Percentiles rank a stretch among this genome's conserved stretches.
Evolutionary conservation across 108 stramenopile species (phyloP).

Genomic region (Nitzschia inconspicua): DNA sequence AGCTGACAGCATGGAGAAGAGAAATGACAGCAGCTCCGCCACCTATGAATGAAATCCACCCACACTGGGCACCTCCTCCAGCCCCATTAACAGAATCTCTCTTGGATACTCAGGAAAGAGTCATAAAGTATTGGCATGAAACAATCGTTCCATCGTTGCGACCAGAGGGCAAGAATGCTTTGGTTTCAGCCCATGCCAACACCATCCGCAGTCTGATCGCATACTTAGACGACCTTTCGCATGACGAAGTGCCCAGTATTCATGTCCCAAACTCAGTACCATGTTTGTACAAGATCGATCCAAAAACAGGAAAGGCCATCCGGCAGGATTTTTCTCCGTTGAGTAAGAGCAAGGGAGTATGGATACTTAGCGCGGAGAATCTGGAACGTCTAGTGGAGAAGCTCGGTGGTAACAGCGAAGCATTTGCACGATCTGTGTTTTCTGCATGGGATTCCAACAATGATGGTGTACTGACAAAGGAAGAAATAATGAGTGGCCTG

Average conservation of each 20-base stretch:
- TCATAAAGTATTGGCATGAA: conserved; percentile 15
- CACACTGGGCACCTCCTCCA: conserved; percentile 26
- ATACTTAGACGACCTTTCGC: conserved; percentile 43
- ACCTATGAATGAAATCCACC: conserved; percentile 24
- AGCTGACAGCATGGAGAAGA: conserved; percentile 28
- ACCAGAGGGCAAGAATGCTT: conserved; percentile 25
- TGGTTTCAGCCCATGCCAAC: conserved; percentile 53
- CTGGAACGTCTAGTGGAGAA: conserved; percentile 11
- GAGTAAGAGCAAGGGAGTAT: conserved; percentile 10
- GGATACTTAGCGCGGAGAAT: conserved; percentile 8
- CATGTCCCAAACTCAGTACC: conserved; percentile 57
- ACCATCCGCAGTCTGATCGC: conserved; percentile 38
- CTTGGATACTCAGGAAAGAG: conserved; percentile 29
- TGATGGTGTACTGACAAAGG: conserved; percentile 4
- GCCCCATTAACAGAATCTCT: conserved; percentile 38
- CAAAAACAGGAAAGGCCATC: conserved; percentile 4
- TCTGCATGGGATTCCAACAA: conserved; percentile 11
- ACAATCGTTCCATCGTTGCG: conserved; percentile 12
- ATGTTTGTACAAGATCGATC: conserved; percentile 37
- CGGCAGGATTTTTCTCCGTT: not conserved
- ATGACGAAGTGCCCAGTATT: conserved; percentile 41
- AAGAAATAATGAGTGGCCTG: conserved; percentile 16
- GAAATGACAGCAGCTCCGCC: conserved; percentile 25
- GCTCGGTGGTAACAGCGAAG: conserved; percentile 5
- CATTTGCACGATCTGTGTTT: conserved; percentile 20